Conservation (phyloP, 768 basidiomycete genomes). For the Boletellus sp. region DNA sequence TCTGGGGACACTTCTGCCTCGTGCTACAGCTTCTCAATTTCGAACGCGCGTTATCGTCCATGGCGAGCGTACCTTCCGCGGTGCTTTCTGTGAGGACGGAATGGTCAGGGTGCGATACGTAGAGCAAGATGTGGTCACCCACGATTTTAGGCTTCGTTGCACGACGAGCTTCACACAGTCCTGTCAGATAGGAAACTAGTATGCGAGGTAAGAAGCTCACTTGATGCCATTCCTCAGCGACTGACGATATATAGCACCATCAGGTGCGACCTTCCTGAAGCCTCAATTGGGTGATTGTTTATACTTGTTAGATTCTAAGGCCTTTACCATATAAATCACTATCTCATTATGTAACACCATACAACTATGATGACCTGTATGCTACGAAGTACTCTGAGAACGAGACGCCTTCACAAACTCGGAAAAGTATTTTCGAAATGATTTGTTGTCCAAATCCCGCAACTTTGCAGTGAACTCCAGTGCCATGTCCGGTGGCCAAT, state of each 20-base stretch:
- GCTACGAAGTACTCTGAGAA: conserved; percentile 48
- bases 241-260: conserved; percentile 15
- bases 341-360: not conserved
- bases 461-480: conserved; percentile 75
- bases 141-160: conserved; percentile 40
- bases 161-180: conserved; percentile 23
- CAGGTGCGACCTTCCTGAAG: not conserved
- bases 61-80: conserved; percentile 40
- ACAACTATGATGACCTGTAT: conserved; percentile 6
- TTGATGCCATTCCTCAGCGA: conserved; percentile 27
- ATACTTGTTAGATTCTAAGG: conserved; percentile 31
- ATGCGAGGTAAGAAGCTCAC: conserved; percentile 13
- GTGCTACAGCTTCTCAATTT: conserved; percentile 43
- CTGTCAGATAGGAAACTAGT: conserved; percentile 13
- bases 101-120: conserved; percentile 17
- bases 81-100: conserved; percentile 37
- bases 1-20: conserved; percentile 73
- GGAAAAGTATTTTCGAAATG: conserved; percentile 82
- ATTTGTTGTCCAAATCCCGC: conserved; percentile 67
- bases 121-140: conserved; percentile 28
- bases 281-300: conserved; percentile 27
- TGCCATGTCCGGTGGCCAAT: conserved; percentile 77
- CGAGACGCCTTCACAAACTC: conserved; percentile 78
- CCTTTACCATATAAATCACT: conserved; percentile 26
- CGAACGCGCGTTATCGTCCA: not conserved